Base-by-base conservation (phyloP, 441 rosid genomes). In the Pelargonium australe region DNA sequence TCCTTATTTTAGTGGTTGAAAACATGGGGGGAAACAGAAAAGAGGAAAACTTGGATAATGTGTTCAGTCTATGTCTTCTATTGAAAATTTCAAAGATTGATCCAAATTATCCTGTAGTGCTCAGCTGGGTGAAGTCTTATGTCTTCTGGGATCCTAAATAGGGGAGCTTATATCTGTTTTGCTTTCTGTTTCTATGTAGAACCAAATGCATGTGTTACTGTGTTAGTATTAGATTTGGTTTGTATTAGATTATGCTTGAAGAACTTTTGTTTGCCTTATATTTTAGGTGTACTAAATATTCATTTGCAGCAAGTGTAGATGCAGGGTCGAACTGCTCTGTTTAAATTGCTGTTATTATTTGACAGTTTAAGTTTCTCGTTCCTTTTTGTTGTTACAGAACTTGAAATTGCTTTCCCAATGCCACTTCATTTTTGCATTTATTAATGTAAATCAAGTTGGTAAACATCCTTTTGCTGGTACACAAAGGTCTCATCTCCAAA, bases 41-140 rank as follows among this genome's bases (percentile, higher is more conserved):
- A 58, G 11, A 58, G 3, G 63, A 8, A 8, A 58, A 58, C 63
- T 57, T 57, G 62, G 62, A 55, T 19, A 7, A 57, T 57, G 62
- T 57, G 62, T 57, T 57, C 62, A 57, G 19, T 57, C 62, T 57
- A 9, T 17, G 16, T 17, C 9, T 57, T 57, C 11, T 57, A 7
- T 16, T 16, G 62, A 17, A 55, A 17, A 7, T 3, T 31, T 31
- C 5, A 31, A 31, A 31, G 37, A 31, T 31, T 4, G 37, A 31
- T 31, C 37, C 37, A 31, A 31, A 3, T 4, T 25, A 25, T 25
- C 31, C 31, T 31, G 37, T 31, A 4, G 37, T 3, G 37, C 37
- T 31, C 37, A 31, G 37, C 37, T 31, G 37, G 5, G 37, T 31
- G 37, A 31, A 31, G 37, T 31, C 3, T 31, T 31, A 31, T 31